phyloP scores from a whole-genome alignment of 1,284 basidiomycete species.

The Cryptococcus sp. region DNA sequence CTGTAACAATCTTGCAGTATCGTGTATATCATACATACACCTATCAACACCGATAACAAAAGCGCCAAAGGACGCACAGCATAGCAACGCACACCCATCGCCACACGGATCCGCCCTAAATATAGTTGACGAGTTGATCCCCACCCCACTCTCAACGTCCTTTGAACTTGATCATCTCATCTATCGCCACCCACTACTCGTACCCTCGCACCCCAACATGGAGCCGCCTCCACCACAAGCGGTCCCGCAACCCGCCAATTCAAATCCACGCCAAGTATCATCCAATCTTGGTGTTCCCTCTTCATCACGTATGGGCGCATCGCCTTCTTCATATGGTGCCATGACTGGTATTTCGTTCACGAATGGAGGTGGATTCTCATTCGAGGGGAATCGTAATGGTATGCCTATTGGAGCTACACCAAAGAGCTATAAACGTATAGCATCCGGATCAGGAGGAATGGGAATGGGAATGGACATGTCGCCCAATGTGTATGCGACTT shows the following conservation, averaged over 20 bases:
- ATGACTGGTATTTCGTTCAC: slow-evolving; percentile 44
- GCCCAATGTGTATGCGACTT: slow-evolving; percentile 35
- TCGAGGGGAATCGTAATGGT: slow-evolving; percentile 20
- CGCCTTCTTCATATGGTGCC: slow-evolving; percentile 42
- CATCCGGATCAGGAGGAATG: slow-evolving; percentile 12
- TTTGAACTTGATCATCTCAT: too few species aligned
- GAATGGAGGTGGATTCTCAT: slow-evolving; percentile 39
- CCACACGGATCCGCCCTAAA: too few species aligned
- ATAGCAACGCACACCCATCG: too few species aligned
- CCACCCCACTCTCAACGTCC: too few species aligned
- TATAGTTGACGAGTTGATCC: too few species aligned
- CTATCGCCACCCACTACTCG: background rate
- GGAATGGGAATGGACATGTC: slow-evolving; percentile 28
- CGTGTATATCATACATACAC: too few species aligned
- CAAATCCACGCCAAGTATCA: slow-evolving; percentile 5
- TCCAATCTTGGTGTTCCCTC: slow-evolving; percentile 9
- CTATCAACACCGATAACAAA: too few species aligned
- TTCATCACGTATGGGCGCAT: slow-evolving; percentile 20
- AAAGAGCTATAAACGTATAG: slow-evolving; percentile 9
- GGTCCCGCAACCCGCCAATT: slow-evolving; percentile 13
- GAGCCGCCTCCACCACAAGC: slow-evolving; percentile 23
- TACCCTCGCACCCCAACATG: slow-evolving; percentile 11
- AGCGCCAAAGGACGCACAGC: too few species aligned
- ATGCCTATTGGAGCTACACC: slow-evolving; percentile 14
- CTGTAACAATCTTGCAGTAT: too few species aligned